Percentiles rank a stretch among this genome's conserved stretches.
Conservation (phyloP, 805 yeast species). For the Ogataea methanolica region DNA sequence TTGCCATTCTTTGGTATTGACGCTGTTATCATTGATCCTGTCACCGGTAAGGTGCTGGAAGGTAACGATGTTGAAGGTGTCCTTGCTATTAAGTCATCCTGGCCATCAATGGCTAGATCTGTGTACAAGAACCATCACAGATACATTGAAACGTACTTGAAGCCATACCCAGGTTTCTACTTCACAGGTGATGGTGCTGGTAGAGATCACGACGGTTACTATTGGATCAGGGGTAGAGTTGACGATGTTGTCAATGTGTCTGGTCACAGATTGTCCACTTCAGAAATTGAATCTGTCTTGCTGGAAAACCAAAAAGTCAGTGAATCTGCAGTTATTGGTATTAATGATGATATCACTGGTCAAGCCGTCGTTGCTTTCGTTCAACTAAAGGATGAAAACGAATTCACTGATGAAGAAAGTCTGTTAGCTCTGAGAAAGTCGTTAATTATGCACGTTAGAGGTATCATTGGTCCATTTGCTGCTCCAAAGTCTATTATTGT, state of each 20-base stretch:
- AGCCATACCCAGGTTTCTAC: conserved; percentile 77
- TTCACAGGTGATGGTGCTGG: conserved; percentile 92
- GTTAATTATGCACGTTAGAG: conserved; percentile 82
- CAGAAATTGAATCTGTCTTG: conserved; percentile 82
- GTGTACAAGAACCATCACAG: conserved; percentile 74
- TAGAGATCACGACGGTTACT: conserved; percentile 76
- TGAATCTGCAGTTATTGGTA: conserved; percentile 82
- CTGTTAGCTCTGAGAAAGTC: conserved; percentile 63
- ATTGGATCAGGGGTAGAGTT: conserved; percentile 83
- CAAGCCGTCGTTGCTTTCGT: conserved; percentile 84
- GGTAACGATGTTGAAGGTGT: conserved; percentile 81
- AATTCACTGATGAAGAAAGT: conserved; percentile 33
- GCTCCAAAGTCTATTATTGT: conserved; percentile 84
- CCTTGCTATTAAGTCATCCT: conserved; percentile 60
- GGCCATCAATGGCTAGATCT: conserved; percentile 87
- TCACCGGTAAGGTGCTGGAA: conserved; percentile 60
- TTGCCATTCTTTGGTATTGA: conserved; percentile 82
- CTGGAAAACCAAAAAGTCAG: conserved; percentile 67
- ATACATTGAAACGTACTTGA: conserved; percentile 75
- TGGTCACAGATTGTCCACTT: conserved; percentile 84
- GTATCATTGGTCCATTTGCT: conserved; percentile 91
- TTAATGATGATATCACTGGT: conserved; percentile 78
- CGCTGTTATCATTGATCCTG: conserved; percentile 69
- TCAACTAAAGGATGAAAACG: conserved; percentile 53
- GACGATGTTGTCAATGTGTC: conserved; percentile 87